Conservation (phyloP, 768 basidiomycete species). For the Auricularia auricula-judae region DNA sequence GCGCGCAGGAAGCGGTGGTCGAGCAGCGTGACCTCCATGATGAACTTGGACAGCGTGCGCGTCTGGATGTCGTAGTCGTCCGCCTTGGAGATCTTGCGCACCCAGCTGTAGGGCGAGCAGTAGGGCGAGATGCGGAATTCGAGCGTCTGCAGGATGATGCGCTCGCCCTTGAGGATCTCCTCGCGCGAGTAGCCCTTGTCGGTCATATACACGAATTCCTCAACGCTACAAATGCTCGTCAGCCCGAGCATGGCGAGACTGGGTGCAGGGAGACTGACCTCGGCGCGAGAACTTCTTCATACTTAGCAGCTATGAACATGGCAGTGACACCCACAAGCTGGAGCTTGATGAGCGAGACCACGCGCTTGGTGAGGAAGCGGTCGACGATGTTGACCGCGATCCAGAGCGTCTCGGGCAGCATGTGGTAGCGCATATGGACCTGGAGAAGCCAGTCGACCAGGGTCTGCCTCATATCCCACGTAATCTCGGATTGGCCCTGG, state of each 20-base stretch:
- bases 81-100: constrained; percentile 95
- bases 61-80: constrained; percentile 99
- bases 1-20: constrained; percentile 88
- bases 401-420: constrained; percentile 99
- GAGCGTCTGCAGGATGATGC: constrained; percentile 88
- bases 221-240: constrained; percentile 34
- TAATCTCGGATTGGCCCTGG: constrained; percentile 82
- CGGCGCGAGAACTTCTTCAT: constrained; percentile 97
- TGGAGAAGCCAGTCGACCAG: constrained; percentile 98
- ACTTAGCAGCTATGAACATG: constrained; percentile 98
- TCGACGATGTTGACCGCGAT: constrained; percentile 96
- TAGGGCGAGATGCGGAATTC: constrained; percentile 95
- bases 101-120: constrained; percentile 99
- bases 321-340: constrained; percentile 97
- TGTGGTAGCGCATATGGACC: constrained; percentile 95
- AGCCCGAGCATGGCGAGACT: background rate
- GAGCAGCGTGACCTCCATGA: constrained; percentile 90
- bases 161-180: constrained; percentile 96
- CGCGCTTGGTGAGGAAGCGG: constrained; percentile 79
- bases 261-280: constrained; percentile 25
- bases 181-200: constrained; percentile 89
- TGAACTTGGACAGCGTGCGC: constrained; percentile 91
- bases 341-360: constrained; percentile 81
- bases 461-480: constrained; percentile 72
- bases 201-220: constrained; percentile 99